phyloP scores from a whole-genome alignment of 2,329 filamentous ascomycete genomes.

The Neophaeococcomyces aloes region DNA sequence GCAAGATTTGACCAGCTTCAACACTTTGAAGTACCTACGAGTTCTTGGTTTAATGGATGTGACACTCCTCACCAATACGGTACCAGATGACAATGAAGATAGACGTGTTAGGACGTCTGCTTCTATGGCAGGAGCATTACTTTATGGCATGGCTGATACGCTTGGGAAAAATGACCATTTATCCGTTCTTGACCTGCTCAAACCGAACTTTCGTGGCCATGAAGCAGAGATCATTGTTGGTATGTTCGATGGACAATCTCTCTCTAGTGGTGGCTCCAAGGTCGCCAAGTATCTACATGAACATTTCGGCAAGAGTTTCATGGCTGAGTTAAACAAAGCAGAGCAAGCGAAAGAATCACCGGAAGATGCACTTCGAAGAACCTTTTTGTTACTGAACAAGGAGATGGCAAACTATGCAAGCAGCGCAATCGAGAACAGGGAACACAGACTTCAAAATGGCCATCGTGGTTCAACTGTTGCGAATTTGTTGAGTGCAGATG shows the following conservation, averaged over 20 bases:
- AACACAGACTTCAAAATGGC: constrained; percentile 37
- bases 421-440: constrained; percentile 56
- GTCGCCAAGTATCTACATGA: constrained; percentile 95
- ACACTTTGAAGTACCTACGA: constrained; percentile 67
- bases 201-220: constrained; percentile 79
- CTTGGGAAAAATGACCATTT: constrained; percentile 87
- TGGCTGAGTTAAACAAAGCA: constrained; percentile 65
- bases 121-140: constrained; percentile 79
- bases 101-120: constrained; percentile 91
- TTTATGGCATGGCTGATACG: constrained; percentile 96
- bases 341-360: constrained; percentile 64
- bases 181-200: constrained; percentile 89
- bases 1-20: constrained; percentile 80
- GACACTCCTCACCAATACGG: constrained; percentile 81
- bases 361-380: constrained; percentile 69
- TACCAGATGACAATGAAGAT: constrained; percentile 92
- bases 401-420: constrained; percentile 76
- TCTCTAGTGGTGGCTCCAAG: constrained; percentile 82
- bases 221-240: constrained; percentile 85
- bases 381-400: constrained; percentile 86
- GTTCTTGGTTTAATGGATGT: constrained; percentile 96
- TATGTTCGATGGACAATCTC: constrained; percentile 90
- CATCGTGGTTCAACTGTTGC: constrained; percentile 63
- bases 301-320: constrained; percentile 80
- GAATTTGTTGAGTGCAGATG: constrained; percentile 74